Conservation (phyloP, 495 filamentous ascomycete species). For the Trichocladium uniseriatum region DNA sequence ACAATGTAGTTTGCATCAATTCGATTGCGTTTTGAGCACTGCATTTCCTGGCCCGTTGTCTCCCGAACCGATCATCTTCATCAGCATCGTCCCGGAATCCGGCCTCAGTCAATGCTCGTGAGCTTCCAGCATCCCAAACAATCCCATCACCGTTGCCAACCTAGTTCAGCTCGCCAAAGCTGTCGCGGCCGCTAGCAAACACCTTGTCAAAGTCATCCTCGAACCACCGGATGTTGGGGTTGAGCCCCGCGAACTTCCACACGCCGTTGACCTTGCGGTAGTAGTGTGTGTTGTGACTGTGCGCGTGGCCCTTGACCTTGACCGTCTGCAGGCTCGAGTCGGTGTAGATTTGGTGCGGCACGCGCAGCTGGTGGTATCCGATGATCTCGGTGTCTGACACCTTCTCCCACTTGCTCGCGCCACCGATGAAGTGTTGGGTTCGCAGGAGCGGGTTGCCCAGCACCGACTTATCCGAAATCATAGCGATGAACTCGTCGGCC, state of each 20-base stretch:
- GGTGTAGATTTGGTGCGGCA: constrained; percentile 59
- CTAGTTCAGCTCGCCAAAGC: constrained; percentile 23
- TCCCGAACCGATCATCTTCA: too few species aligned
- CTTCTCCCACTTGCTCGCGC: constrained; percentile 59
- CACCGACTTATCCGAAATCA: constrained; percentile 57
- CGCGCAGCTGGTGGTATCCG: constrained; percentile 70
- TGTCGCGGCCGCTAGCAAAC: constrained; percentile 38
- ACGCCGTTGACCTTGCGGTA: constrained; percentile 66
- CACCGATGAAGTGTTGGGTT: constrained; percentile 71
- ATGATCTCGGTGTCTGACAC: constrained; percentile 56
- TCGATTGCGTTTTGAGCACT: too few species aligned
- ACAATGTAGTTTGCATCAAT: too few species aligned
- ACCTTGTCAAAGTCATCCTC: constrained; percentile 59
- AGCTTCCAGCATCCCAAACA: not conserved
- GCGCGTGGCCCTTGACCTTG: constrained; percentile 55
- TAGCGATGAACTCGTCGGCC: constrained; percentile 59
- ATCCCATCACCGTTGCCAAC: constrained; percentile 13
- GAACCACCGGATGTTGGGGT: constrained; percentile 60
- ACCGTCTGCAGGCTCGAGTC: constrained; percentile 43
- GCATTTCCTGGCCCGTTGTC: too few species aligned
- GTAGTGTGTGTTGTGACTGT: constrained; percentile 61
- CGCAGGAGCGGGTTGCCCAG: constrained; percentile 61
- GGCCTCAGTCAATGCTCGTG: too few species aligned
- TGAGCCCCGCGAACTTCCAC: constrained; percentile 76
- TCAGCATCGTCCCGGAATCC: too few species aligned